These are phyloP conservation scores for Trichomonascus vanleenenianus DNA, from an alignment of 805 yeast genomes.

Conservation along the genomic window DNA sequence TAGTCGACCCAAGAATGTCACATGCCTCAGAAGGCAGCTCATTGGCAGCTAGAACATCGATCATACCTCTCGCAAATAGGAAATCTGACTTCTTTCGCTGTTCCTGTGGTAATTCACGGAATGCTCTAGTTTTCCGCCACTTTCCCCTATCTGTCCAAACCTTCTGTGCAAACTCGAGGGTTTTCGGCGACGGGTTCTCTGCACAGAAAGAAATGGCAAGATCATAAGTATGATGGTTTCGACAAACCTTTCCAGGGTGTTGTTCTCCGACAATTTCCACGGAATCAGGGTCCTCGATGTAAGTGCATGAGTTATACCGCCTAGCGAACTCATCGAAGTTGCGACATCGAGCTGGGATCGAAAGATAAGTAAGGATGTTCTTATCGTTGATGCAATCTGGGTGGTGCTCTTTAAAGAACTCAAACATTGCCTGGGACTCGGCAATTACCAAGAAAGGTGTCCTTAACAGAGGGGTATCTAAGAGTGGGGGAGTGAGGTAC, in stretches of 20 bases:
- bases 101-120: conserved; percentile 30
- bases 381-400: conserved; percentile 39
- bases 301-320: conserved; percentile 32
- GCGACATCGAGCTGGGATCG: conserved; percentile 35
- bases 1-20: conserved; percentile 57
- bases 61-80: conserved; percentile 66
- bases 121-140: conserved; percentile 50
- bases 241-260: conserved; percentile 26
- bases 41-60: conserved; percentile 46
- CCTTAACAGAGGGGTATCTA: conserved; percentile 47
- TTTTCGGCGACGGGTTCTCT: conserved; percentile 32
- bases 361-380: conserved; percentile 45
- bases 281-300: conserved; percentile 21
- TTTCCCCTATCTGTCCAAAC: conserved; percentile 77
- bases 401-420: conserved; percentile 37
- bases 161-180: conserved; percentile 50
- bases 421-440: conserved; percentile 76
- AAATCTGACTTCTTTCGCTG: conserved; percentile 46
- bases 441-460: conserved; percentile 42
- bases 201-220: conserved; percentile 62
- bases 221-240: conserved; percentile 47
- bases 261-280: conserved; percentile 11
- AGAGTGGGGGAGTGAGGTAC: conserved; percentile 49
- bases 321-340: conserved; percentile 31
- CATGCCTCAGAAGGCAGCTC: conserved; percentile 61